A percentile compares a stretch with the other conserved stretches of the same genome.
These are phyloP conservation scores for Dryas octopetala DNA, from an alignment of 306 rosid genomes.

Conservation along the genomic window DNA sequence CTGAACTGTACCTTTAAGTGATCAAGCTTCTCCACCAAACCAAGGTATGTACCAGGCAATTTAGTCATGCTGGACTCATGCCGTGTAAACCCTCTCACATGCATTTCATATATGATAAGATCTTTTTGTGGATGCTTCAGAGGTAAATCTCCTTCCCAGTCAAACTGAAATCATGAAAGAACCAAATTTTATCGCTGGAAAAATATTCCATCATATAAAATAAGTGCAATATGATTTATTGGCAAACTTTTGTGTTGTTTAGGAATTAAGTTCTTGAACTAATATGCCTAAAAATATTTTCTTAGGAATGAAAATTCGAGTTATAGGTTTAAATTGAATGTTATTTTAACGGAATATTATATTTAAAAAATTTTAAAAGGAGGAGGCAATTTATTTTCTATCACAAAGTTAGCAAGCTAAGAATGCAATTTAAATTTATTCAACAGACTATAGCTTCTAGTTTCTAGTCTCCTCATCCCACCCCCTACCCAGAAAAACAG, in stretches of 20 bases:
- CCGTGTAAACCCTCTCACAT: constrained; percentile 88
- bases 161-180: constrained; percentile 64
- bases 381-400: not conserved
- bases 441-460: not conserved
- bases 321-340: not conserved
- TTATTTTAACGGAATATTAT: not conserved
- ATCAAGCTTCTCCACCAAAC: constrained; percentile 91
- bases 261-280: not conserved
- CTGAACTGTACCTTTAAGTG: constrained; percentile 65
- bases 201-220: not conserved
- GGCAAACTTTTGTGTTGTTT: not conserved
- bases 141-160: constrained; percentile 99
- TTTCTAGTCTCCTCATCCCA: not conserved
- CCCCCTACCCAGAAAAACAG: not conserved
- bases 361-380: not conserved
- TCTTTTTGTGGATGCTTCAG: constrained; percentile 72
- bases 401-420: not conserved
- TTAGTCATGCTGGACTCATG: constrained; percentile 74
- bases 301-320: not conserved
- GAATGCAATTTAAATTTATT: not conserved
- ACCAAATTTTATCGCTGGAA: not conserved
- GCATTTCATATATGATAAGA: constrained; percentile 91
- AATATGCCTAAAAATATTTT: not conserved
- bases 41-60: constrained; percentile 90
- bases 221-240: constrained; percentile 6